Base-by-base conservation (phyloP, 257 asterid species). In the Rauvolfia tetraphylla region DNA sequence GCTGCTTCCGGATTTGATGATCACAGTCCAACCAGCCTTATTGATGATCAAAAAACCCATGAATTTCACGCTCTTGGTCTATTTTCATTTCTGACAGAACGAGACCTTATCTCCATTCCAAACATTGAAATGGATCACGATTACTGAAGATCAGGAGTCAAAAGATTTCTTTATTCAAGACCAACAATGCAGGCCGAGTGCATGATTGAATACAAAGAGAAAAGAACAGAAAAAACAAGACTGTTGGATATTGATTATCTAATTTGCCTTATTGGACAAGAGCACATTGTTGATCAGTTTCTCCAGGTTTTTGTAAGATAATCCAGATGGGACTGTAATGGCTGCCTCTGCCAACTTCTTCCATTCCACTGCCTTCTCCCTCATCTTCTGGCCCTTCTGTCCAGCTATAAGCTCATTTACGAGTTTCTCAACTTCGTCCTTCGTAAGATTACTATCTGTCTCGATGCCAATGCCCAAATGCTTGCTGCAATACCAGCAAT, bases 391-490 rank as follows among this genome's bases (percentile, higher is more conserved):
- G 8, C 70, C 77, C 29, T 59, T 27, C 36, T 74, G 70, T 58
- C 70, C 77, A 7, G 34, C 57, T 41, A 58, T 74, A 34, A 74
- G 39, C 41, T 74, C 57, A 3, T 61, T 57, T 22, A 59, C 58
- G 17, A n/a, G 36, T 7, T 27, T 29, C 70, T 38, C 77, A 25
- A 74, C 58, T 36, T 59, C 77, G 27, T 58, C 69, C 53, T 66
- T 57, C 11, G 15, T 25, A 3, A 39, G 39, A 57, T 74, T 15
- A 27, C 33, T 57, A 8, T 44, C 42, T 61, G 65, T 41, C 41
- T 74, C 77, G 29, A 59, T 74, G 1, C 70, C 70, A 59, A 74
- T 38, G 5, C 77, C 77, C 70, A 38, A 74, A 27, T 25, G n/a
- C 0, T 41, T 58, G 29, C 58, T 23, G 27, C 56, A 74, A 11